Evolutionary conservation across 1,139 yeast genomes (phyloP).

Genomic region (Yarrowia galli): DNA sequence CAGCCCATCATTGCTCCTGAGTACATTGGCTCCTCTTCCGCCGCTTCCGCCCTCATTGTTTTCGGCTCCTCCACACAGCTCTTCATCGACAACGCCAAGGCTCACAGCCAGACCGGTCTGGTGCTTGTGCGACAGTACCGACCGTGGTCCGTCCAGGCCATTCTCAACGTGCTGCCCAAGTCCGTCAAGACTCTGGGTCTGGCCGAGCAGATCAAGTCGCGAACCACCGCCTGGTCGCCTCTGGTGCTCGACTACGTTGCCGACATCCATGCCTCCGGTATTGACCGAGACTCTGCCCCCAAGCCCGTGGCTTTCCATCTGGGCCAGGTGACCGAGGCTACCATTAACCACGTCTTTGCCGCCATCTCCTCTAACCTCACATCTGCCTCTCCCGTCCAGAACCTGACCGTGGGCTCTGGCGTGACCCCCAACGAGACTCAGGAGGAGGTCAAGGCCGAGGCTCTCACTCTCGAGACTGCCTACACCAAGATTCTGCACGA

Average conservation of each 20-base stretch:
- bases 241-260: constrained; percentile 78
- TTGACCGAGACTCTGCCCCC: constrained; percentile 53
- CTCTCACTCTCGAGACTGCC: constrained; percentile 70
- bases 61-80: constrained; percentile 65
- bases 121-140: constrained; percentile 69
- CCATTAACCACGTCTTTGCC: constrained; percentile 57
- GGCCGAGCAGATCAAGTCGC: constrained; percentile 64
- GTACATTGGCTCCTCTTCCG: constrained; percentile 53
- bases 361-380: constrained; percentile 62
- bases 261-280: constrained; percentile 57
- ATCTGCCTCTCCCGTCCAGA: constrained; percentile 65
- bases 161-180: constrained; percentile 63
- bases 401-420: constrained; percentile 63
- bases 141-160: constrained; percentile 67
- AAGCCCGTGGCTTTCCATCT: constrained; percentile 65
- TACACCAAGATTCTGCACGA: constrained; percentile 79
- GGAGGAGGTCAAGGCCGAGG: constrained; percentile 56
- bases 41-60: constrained; percentile 63
- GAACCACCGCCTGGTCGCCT: constrained; percentile 65
- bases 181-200: constrained; percentile 66
- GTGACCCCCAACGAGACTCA: constrained; percentile 42
- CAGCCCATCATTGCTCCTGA: constrained; percentile 52
- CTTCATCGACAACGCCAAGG: constrained; percentile 48
- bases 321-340: constrained; percentile 58
- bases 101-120: constrained; percentile 52